phyloP scores from a whole-genome alignment of 2,329 filamentous ascomycete species.

The Phialocephala sp. region DNA sequence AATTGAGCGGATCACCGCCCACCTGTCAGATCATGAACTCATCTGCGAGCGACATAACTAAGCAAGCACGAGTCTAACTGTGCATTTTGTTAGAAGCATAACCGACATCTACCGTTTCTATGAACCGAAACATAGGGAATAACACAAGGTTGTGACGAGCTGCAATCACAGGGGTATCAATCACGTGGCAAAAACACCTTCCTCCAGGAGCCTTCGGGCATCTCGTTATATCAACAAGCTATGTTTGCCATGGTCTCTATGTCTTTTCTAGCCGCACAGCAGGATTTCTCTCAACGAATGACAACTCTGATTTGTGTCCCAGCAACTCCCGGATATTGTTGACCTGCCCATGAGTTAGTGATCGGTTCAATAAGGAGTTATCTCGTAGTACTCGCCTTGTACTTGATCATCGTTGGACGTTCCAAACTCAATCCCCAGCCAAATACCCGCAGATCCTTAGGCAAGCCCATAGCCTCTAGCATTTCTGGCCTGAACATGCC shows the following conservation, averaged over 20 bases:
- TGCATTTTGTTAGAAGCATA: too few relatives aligned
- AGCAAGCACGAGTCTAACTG: too few relatives aligned
- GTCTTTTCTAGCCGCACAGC: slow-evolving; percentile 73
- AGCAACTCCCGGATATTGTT: slow-evolving; percentile 60
- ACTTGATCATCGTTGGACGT: slow-evolving; percentile 81
- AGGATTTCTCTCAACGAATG: slow-evolving; percentile 89
- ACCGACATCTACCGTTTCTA: too few relatives aligned
- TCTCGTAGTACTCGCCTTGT: slow-evolving; percentile 35
- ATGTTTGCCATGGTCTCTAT: slow-evolving; percentile 28
- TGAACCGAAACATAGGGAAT: too few relatives aligned
- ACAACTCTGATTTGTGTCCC: slow-evolving; percentile 93
- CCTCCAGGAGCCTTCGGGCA: not conserved
- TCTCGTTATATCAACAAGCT: not conserved
- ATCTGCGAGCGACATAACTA: not conserved
- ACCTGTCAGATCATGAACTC: not conserved
- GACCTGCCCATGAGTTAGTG: slow-evolving; percentile 50
- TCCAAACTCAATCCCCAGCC: slow-evolving; percentile 93
- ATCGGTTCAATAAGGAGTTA: not conserved
- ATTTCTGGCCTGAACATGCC: slow-evolving; percentile 99
- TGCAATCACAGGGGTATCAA: not conserved
- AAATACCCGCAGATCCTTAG: slow-evolving; percentile 90
- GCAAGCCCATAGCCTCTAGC: slow-evolving; percentile 92
- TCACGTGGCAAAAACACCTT: not conserved
- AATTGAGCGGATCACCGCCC: not conserved
- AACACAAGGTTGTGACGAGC: not conserved